Percentiles rank a stretch among this genome's conserved stretches.
Evolutionary conservation across 2,329 filamentous ascomycete genomes (phyloP).

Genomic region (Stachybotrys echinatus): DNA sequence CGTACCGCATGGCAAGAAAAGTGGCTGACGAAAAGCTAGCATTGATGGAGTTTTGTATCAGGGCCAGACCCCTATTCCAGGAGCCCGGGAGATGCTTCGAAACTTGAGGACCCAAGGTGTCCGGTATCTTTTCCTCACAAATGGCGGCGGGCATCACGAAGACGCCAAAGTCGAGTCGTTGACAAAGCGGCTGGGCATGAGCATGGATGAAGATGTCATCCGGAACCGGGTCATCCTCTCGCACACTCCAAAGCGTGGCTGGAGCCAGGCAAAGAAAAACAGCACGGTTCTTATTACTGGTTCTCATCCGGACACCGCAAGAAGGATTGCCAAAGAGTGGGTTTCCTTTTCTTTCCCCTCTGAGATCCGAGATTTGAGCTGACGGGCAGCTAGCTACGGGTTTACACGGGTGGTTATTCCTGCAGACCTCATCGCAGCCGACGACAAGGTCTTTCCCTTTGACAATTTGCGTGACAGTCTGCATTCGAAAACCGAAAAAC

Average conservation of each 20-base stretch:
- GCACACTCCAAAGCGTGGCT: slow-evolving; percentile 79
- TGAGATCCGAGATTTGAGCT: slow-evolving; percentile 13
- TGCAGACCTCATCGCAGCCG: slow-evolving; percentile 70
- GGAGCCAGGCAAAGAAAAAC: slow-evolving; percentile 28
- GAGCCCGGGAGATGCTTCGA: slow-evolving; percentile 67
- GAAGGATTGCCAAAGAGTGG: slow-evolving; percentile 65
- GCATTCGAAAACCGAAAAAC: slow-evolving; percentile 18
- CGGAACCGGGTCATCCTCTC: slow-evolving; percentile 58
- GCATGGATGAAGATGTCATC: slow-evolving; percentile 25
- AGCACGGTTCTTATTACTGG: slow-evolving; percentile 68
- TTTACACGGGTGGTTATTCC: slow-evolving; percentile 81
- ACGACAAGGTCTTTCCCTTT: slow-evolving; percentile 81
- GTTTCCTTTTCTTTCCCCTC: slow-evolving; percentile 9
- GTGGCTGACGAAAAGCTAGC: slow-evolving; percentile 19
- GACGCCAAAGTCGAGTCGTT: slow-evolving; percentile 27
- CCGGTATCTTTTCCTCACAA: slow-evolving; percentile 92
- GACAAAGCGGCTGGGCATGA: slow-evolving; percentile 23
- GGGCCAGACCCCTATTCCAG: slow-evolving; percentile 70
- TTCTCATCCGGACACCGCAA: slow-evolving; percentile 61
- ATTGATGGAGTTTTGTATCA: slow-evolving; percentile 96
- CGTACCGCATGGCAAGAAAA: background rate
- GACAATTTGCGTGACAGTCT: slow-evolving; percentile 34
- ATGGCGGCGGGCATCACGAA: slow-evolving; percentile 87
- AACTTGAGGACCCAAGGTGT: slow-evolving; percentile 71
- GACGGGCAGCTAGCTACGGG: slow-evolving; percentile 45